Evolutionary conservation across 495 filamentous ascomycete species (phyloP), one percentile per base, ranked within the genome.

Genomic region (Aspergillus conjunctus): DNA sequence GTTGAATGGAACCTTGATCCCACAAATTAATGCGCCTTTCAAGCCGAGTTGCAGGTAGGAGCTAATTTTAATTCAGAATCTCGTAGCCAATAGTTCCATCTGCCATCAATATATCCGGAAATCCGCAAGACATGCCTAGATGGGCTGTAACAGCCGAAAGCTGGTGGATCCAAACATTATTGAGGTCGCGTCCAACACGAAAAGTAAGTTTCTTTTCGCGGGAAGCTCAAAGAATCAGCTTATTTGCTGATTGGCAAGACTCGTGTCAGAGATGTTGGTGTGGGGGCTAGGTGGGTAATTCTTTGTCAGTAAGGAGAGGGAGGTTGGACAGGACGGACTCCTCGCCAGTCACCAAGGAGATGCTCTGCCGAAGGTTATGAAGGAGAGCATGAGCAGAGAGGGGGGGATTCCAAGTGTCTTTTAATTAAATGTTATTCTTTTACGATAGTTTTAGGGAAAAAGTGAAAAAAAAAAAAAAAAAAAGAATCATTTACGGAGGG

Each of bases 261-360:
- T 32, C 22, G 14, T 21, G 12, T 51, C 30, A 11, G 45, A 49
- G 45, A 49, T 22, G n/a, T 49, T 11, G 45, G 45, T 18, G 20
- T 20, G 45, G 45, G 45, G n/a, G n/a, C 3, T 22, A n/a, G 44
- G 45, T 49, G 45, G 20, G 45, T 49, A 49, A 49, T 49, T 49
- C 8, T 49, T 49, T 49, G 45, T 49, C 4, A 49, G 45, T 22
- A 20, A 53, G 12, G 51, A 33, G 22, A 17, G 34, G 9, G 15
- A 34, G 22, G n/a, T 21, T 15, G 32, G 26, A 6, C 18, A 26
- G 54, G 52, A 34, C n/a, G 26, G 26, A 26, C 26, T 9, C 21
- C 55, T 18, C 26, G 56, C 33, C 30, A 2, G 15, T 17, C 3
- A 53, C n/a, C 51, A n/a, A 53, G 39, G 39, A 43, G 26, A 26